Evolutionary conservation across 1,284 basidiomycete species (phyloP).

Genomic region (Polyporus tsugae): DNA sequence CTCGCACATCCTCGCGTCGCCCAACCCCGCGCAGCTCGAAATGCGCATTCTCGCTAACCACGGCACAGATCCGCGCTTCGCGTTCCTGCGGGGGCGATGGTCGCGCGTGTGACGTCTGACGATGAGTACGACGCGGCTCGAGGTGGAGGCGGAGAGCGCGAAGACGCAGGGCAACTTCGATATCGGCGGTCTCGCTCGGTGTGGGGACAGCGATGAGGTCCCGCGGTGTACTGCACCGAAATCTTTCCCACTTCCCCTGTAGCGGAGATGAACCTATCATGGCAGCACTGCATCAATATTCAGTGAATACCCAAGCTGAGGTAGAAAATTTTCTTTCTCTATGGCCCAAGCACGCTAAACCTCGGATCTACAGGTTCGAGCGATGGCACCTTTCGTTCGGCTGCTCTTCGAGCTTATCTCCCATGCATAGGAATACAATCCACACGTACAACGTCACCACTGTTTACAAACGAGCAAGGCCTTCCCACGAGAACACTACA

Average conservation of each 20-base stretch:
- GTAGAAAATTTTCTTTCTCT: no score
- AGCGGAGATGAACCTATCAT: no score
- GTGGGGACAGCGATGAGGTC: slow-evolving; percentile 61
- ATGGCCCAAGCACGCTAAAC: no score
- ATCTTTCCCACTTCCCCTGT: no score
- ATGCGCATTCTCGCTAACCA: slow-evolving; percentile 87
- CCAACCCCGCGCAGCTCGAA: slow-evolving; percentile 81
- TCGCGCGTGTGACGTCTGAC: slow-evolving; percentile 63
- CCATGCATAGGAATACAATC: not conserved
- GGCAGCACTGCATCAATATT: no score
- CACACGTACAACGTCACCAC: not conserved
- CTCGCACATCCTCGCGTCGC: slow-evolving; percentile 72
- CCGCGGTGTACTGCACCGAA: no score
- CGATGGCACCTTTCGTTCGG: no score
- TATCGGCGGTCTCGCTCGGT: slow-evolving; percentile 62
- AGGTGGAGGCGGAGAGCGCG: slow-evolving; percentile 41
- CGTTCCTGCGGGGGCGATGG: slow-evolving; percentile 63
- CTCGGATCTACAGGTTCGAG: not conserved
- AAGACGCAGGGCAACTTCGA: not conserved
- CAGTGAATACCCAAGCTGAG: no score
- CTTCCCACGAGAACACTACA: not conserved
- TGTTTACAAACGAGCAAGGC: not conserved
- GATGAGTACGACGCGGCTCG: slow-evolving; percentile 46
- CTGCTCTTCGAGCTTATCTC: no score
- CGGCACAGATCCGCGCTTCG: slow-evolving; percentile 73